phyloP scores from a whole-genome alignment of 2,329 filamentous ascomycete genomes.

The Scedosporium dehoogii region DNA sequence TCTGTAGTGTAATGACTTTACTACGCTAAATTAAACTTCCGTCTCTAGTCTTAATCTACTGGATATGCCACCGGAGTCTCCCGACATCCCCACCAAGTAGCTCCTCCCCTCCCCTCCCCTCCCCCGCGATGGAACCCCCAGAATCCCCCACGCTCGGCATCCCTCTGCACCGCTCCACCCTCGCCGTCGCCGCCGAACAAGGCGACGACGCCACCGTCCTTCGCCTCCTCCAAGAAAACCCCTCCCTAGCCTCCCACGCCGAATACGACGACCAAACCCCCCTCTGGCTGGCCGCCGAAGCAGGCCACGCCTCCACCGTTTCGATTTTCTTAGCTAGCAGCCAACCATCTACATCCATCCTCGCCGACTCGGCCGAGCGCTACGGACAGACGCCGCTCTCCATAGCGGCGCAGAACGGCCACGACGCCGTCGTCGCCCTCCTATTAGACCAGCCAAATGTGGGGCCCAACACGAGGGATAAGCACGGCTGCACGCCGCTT shows the following conservation, averaged over 20 bases:
- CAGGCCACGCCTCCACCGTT: slow-evolving; percentile 2
- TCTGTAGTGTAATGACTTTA: neutral
- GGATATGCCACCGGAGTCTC: neutral
- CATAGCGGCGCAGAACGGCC: slow-evolving; percentile 12
- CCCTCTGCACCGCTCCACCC: slow-evolving; percentile 3
- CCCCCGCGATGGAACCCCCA: neutral
- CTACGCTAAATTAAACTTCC: neutral
- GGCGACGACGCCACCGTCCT: slow-evolving; percentile 2
- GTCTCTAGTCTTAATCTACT: neutral
- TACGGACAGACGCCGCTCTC: slow-evolving; percentile 12
- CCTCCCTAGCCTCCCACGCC: neutral
- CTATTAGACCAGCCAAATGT: slow-evolving; percentile 10
- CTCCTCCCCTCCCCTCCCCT: neutral
- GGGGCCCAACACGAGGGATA: slow-evolving; percentile 9
- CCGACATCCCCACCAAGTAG: neutral
- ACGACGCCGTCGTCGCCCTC: slow-evolving; percentile 10
- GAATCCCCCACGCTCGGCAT: slow-evolving; percentile 5
- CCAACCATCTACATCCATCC: neutral
- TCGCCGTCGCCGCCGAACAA: slow-evolving; percentile 6
- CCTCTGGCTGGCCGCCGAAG: slow-evolving; percentile 6
- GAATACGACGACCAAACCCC: slow-evolving; percentile 6
- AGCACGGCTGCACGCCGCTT: slow-evolving; percentile 11
- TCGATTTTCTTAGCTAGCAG: neutral
- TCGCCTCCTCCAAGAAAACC: neutral
- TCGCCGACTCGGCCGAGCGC: slow-evolving; percentile 4